Percentiles rank a stretch among this genome's conserved stretches.
These are phyloP conservation scores for Hypoxylon sp. DNA, from an alignment of 2,329 filamentous ascomycete genomes.

Conservation along the genomic window DNA sequence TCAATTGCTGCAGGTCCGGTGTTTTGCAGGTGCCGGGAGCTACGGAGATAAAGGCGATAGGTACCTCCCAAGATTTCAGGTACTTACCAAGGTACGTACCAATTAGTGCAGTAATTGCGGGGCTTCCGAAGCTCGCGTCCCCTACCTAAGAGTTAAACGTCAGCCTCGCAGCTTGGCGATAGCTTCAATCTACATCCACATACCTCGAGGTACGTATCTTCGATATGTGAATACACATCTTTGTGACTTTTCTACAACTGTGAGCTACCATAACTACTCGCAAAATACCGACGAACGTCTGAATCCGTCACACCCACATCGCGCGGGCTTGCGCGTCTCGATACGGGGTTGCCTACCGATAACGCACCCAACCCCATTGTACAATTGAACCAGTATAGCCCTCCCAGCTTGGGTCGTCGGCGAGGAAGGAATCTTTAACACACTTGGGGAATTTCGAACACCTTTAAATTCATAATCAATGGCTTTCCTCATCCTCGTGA, in stretches of 20 bases:
- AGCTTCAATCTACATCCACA: conserved; percentile 27
- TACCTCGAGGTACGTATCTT: conserved; percentile 1
- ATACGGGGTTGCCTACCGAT: conserved; percentile 32
- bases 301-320: not conserved
- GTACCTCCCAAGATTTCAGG: not conserved
- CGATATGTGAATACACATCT: conserved; percentile 5
- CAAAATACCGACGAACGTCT: not conserved
- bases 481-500: conserved; percentile 90
- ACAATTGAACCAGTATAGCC: not conserved
- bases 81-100: conserved; percentile 28
- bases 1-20: conserved; percentile 16
- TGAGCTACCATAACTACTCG: not conserved
- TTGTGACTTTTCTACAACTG: not conserved
- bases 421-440: not conserved
- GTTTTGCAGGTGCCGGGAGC: conserved; percentile 8
- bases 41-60: not conserved
- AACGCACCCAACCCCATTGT: conserved; percentile 20
- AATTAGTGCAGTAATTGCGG: conserved; percentile 36
- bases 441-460: not conserved
- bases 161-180: conserved; percentile 39
- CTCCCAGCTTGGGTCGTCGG: not conserved
- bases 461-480: conserved; percentile 66
- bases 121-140: conserved; percentile 33
- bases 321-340: conserved; percentile 15
- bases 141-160: conserved; percentile 35